These are phyloP conservation scores for Vitellaria paradoxa DNA, from an alignment of 179 eudicot species.

Conservation along the genomic window DNA sequence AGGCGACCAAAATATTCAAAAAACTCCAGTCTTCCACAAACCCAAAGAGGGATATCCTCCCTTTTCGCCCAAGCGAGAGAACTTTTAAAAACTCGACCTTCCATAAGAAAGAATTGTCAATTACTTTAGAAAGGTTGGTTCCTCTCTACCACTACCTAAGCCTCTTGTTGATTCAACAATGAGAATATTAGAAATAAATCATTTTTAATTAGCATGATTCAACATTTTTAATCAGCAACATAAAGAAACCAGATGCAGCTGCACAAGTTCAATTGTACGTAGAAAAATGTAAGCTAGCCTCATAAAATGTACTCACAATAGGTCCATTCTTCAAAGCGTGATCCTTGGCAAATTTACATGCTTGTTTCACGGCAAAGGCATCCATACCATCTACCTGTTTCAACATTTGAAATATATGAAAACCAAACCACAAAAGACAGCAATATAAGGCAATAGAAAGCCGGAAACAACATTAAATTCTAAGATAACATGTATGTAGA, in stretches of 20 bases:
- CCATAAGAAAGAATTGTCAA: too few relatives aligned
- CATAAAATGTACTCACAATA: slow-evolving; percentile 55
- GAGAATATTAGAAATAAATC: neutral
- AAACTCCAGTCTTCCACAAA: too few relatives aligned
- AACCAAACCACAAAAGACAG: neutral
- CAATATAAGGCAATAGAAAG: neutral
- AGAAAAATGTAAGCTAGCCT: neutral
- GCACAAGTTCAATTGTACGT: too few relatives aligned
- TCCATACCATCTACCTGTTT: slow-evolving; percentile 98
- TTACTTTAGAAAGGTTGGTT: too few relatives aligned
- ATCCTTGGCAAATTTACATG: slow-evolving; percentile 84
- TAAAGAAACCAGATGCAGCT: too few relatives aligned
- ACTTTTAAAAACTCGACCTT: too few relatives aligned
- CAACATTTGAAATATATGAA: neutral
- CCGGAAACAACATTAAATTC: slow-evolving; percentile 19
- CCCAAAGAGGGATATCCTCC: too few relatives aligned
- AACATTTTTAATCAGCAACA: too few relatives aligned
- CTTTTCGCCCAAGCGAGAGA: too few relatives aligned
- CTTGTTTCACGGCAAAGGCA: slow-evolving; percentile 89
- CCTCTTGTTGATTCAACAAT: too few relatives aligned
- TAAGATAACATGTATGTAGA: slow-evolving; percentile 62
- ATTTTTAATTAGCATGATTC: neutral
- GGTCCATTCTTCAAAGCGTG: slow-evolving; percentile 93
- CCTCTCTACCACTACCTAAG: too few relatives aligned
- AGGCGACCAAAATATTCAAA: too few relatives aligned